Conservation (phyloP, 2,329 filamentous ascomycete species). For the Magnaporthiopsis rhizophila region DNA sequence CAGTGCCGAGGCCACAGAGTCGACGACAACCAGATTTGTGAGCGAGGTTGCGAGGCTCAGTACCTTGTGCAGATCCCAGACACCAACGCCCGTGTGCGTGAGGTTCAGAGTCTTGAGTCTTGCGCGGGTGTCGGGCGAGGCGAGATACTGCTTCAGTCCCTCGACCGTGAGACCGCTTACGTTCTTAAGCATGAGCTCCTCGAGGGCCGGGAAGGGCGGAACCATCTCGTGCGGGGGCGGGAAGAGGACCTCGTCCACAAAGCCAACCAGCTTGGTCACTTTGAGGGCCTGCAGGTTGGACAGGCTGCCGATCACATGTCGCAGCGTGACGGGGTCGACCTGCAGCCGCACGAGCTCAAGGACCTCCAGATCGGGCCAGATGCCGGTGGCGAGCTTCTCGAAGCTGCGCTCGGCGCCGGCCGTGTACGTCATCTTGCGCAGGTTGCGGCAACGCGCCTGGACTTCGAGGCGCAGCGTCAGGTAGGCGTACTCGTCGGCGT, state of each 20-base stretch:
- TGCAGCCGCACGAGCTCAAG: slow-evolving; percentile 61
- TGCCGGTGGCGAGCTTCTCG: slow-evolving; percentile 55
- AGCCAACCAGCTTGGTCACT: slow-evolving; percentile 57
- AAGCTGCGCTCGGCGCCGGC: slow-evolving; percentile 72
- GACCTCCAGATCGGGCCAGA: slow-evolving; percentile 66
- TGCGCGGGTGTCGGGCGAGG: slow-evolving; percentile 47
- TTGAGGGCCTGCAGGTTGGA: slow-evolving; percentile 65
- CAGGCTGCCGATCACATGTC: slow-evolving; percentile 63
- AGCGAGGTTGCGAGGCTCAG: slow-evolving; percentile 50
- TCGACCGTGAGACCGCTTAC: slow-evolving; percentile 62
- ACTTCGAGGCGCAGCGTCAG: slow-evolving; percentile 74
- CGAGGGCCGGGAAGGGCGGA: slow-evolving; percentile 66
- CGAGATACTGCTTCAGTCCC: slow-evolving; percentile 62
- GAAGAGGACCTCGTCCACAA: slow-evolving; percentile 72
- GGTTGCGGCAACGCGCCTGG: slow-evolving; percentile 71
- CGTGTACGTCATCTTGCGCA: slow-evolving; percentile 84
- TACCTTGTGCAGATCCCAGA: slow-evolving; percentile 52
- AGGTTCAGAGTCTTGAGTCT: slow-evolving; percentile 62
- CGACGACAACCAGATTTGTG: slow-evolving; percentile 46
- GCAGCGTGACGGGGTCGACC: slow-evolving; percentile 62
- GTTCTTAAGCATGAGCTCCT: slow-evolving; percentile 65
- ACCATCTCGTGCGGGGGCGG: slow-evolving; percentile 47
- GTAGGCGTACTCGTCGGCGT: slow-evolving; percentile 68
- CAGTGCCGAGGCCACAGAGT: slow-evolving; percentile 42
- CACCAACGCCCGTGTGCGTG: slow-evolving; percentile 61